Conservation (phyloP, 2,329 filamentous ascomycete genomes). For the Diaporthe velutina region DNA sequence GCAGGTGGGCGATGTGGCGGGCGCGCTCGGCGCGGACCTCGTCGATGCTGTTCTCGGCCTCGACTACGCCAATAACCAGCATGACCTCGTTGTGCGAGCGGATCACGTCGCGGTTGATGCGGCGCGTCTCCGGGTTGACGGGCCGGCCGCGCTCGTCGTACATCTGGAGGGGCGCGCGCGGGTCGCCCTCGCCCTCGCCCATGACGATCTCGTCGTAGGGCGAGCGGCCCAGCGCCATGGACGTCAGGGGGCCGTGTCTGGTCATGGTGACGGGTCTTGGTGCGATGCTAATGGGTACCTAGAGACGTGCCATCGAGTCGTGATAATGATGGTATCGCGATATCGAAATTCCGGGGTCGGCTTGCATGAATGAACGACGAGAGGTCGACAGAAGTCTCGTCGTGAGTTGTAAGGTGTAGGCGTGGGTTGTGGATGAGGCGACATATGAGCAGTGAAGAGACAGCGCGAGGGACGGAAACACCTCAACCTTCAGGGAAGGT, state of each 20-base stretch:
- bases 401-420: not conserved
- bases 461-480: not conserved
- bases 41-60: conserved; percentile 62
- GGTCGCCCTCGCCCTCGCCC: conserved; percentile 60
- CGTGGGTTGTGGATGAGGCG: not conserved
- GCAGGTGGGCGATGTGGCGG: conserved; percentile 56
- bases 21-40: conserved; percentile 54
- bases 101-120: conserved; percentile 68
- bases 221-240: conserved; percentile 69
- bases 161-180: conserved; percentile 58
- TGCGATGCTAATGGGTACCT: not conserved
- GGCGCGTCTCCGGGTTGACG: conserved; percentile 66
- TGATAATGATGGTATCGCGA: not conserved
- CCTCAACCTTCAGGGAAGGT: not conserved
- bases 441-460: not conserved
- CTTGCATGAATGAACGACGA: not conserved
- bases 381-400: not conserved
- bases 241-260: conserved; percentile 67
- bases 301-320: not conserved
- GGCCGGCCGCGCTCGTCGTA: conserved; percentile 70
- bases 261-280: conserved; percentile 57
- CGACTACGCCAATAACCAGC: conserved; percentile 72
- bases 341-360: no score
- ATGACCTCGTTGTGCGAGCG: conserved; percentile 74
- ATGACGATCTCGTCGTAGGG: conserved; percentile 70